Conservation (phyloP, 805 yeast species). For the Lachancea sp. region DNA sequence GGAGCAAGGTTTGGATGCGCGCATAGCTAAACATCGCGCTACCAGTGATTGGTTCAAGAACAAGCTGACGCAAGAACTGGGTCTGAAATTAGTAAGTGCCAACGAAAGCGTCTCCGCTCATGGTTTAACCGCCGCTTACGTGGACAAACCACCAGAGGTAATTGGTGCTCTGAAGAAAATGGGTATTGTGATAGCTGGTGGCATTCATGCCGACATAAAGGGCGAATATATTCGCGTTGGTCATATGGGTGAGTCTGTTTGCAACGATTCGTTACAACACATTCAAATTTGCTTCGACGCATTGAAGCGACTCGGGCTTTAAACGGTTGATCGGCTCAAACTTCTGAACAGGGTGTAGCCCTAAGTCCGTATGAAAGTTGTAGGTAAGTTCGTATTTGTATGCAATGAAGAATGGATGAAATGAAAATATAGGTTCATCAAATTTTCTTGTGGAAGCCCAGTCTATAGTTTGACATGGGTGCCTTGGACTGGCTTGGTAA, state of each 20-base stretch:
- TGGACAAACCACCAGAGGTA: conserved; percentile 61
- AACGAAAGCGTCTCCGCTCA: conserved; percentile 58
- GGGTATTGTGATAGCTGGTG: conserved; percentile 81
- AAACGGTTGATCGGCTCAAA: no score
- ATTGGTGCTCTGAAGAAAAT: conserved; percentile 48
- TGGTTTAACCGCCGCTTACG: conserved; percentile 80
- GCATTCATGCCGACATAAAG: conserved; percentile 74
- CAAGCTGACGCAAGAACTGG: conserved; percentile 45
- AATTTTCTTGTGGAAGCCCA: no score
- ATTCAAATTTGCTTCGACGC: conserved; percentile 44
- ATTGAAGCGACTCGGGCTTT: conserved; percentile 10
- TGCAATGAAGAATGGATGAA: no score
- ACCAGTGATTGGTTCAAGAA: conserved; percentile 63
- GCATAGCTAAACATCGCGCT: conserved; percentile 57
- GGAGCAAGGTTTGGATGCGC: conserved; percentile 46
- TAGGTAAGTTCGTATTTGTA: no score
- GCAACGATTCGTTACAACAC: conserved; percentile 49
- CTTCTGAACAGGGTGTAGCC: no score
- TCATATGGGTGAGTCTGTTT: conserved; percentile 86
- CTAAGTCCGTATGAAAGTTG: no score
- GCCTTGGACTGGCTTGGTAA: no score
- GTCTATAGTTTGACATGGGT: no score
- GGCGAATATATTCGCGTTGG: conserved; percentile 88
- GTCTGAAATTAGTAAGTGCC: conserved; percentile 60
- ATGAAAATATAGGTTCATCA: no score